Evolutionary conservation across 1,284 basidiomycete species (phyloP), one percentile per base, ranked within the genome.

Genomic region (Athelia psychrophila): DNA sequence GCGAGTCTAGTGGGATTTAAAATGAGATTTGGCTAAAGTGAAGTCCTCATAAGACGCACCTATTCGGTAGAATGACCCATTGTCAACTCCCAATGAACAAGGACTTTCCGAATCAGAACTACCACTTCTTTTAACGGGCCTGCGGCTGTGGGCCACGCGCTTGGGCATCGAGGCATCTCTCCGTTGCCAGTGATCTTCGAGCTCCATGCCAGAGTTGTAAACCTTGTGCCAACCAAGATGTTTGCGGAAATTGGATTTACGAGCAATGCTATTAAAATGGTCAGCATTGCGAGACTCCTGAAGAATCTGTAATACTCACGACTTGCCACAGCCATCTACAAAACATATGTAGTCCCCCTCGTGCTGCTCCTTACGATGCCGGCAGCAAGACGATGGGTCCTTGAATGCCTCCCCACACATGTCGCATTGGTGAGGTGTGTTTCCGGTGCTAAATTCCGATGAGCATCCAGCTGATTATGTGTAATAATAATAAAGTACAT

Each of bases 331-430:
- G 27, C 64, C 63, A 32, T 56, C 40, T 18, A 69, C 54, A 22
- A 72, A 66, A 56, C 83, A 87, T 35, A 61, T 61, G 57, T 77
- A 82, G 16, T 42, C 53, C 1, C 60, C 60, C 13, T 62, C 58
- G 59, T 87, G 86, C 4, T 67, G 75, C 62, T 87, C 84, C 60
- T 76, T 80, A 47, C 72, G 70, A 59, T 87, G 86, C 4, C 84
- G 79, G 24, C 76, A 68, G 54, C 80, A 68, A 36, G 85, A 86
- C 0, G 86, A 86, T 6, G 82, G 84, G 58, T 87, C 84, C 13
- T 78, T 77, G 54, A 87, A 87, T 13, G 66, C 62, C 25, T 73
- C 68, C 6, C 46, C 54, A 58, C 84, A 87, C 36, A 71, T 66
- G 9, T 66, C 66, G 57, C 86, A 88, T 8, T 44, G 45, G 58